Conservation (phyloP, 805 yeast genomes). For the Clavispora santaluciae region DNA sequence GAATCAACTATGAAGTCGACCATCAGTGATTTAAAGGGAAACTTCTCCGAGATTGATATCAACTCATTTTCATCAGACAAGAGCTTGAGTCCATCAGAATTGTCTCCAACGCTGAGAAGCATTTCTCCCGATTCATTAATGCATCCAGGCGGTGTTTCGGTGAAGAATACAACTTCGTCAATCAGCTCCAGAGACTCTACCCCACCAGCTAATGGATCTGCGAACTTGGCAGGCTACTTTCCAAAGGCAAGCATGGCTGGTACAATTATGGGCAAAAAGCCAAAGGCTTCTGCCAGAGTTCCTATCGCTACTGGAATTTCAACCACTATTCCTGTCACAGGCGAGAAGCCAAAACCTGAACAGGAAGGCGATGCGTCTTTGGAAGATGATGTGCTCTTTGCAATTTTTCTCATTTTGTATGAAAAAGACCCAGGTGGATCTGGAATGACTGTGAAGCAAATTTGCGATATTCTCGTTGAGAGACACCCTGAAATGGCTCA, state of each 20-base stretch:
- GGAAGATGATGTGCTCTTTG: constrained; percentile 72
- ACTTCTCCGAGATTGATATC: constrained; percentile 5
- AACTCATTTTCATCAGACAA: constrained; percentile 5
- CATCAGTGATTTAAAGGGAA: constrained; percentile 15
- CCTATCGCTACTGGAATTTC: constrained; percentile 70
- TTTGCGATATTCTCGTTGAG: constrained; percentile 69
- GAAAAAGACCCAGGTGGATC: constrained; percentile 63
- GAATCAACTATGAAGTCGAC: constrained; percentile 11
- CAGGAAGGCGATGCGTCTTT: constrained; percentile 54
- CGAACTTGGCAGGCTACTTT: constrained; percentile 1
- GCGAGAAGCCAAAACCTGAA: constrained; percentile 62
- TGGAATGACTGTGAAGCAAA: constrained; percentile 89
- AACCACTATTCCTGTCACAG: constrained; percentile 76
- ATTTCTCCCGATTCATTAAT: constrained; percentile 42
- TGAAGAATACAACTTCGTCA: constrained; percentile 17
- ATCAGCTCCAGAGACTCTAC: constrained; percentile 30
- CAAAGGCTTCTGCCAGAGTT: constrained; percentile 38
- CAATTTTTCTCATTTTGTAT: constrained; percentile 66
- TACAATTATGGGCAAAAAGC: constrained; percentile 19
- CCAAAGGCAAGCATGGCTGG: constrained; percentile 8
- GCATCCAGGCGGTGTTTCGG: constrained; percentile 20
- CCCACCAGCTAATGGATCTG: constrained; percentile 16
- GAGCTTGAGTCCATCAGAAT: constrained; percentile 24
- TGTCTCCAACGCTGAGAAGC: constrained; percentile 34
- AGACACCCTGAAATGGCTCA: constrained; percentile 83